phyloP scores from a whole-genome alignment of 1,284 basidiomycete species.

The Cutaneotrichosporon sp. region DNA sequence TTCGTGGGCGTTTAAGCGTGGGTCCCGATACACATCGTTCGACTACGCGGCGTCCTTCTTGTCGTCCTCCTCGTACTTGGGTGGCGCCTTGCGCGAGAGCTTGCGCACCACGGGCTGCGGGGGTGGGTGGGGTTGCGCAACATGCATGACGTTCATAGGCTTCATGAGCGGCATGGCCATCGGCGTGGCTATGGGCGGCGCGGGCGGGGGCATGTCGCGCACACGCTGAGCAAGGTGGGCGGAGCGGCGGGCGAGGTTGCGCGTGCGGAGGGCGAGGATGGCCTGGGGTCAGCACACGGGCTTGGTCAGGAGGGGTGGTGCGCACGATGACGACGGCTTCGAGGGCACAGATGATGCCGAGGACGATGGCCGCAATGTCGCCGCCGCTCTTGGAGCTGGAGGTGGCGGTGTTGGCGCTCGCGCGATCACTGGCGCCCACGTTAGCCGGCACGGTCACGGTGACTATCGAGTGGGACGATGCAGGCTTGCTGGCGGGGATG shows the following conservation, averaged over 20 bases:
- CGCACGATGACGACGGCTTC: conserved; percentile 1
- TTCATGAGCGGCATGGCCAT: neutral
- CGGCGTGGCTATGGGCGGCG: neutral
- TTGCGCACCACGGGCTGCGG: neutral
- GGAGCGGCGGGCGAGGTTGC: neutral
- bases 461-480: no score
- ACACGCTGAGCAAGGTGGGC: neutral
- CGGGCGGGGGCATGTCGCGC: neutral
- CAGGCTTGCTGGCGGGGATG: no score
- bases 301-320: no score
- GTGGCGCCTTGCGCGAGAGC: conserved; percentile 6
- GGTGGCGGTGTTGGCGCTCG: neutral
- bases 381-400: neutral
- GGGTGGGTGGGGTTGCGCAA: neutral
- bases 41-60: neutral
- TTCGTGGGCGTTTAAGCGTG: no score
- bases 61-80: neutral
- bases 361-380: neutral
- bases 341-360: conserved; percentile 2
- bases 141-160: neutral
- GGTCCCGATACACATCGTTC: no score
- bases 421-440: neutral
- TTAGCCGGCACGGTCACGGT: no score
- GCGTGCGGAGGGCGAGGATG: neutral
- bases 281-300: neutral